Evolutionary conservation across 495 filamentous ascomycete species (phyloP).

Genomic region (Apodospora peruviana): DNA sequence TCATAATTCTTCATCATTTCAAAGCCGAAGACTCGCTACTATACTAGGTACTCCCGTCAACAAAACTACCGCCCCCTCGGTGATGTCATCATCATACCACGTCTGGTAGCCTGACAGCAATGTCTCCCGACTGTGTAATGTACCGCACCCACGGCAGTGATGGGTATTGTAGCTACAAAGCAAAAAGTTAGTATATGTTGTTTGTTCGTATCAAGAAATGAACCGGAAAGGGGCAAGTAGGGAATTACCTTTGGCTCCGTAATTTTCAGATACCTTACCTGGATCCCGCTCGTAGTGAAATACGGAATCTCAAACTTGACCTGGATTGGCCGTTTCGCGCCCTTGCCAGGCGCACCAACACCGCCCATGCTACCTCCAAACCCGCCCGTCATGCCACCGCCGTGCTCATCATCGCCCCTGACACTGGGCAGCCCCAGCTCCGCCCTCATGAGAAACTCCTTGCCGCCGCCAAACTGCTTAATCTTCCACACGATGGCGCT

Average conservation of each 20-base stretch:
- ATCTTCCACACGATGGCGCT: slow-evolving; percentile 99
- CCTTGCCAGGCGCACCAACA: slow-evolving; percentile 62
- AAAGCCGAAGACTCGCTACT: too few species aligned
- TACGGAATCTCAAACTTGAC: slow-evolving; percentile 99
- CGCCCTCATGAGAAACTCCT: slow-evolving; percentile 99
- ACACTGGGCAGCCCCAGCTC: slow-evolving; percentile 92
- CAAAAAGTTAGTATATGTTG: slow-evolving; percentile 14
- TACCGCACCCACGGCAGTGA: slow-evolving; percentile 99
- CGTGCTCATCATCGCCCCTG: slow-evolving; percentile 91
- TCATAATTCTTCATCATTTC: too few species aligned
- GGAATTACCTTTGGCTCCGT: slow-evolving; percentile 92
- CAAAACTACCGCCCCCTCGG: too few species aligned
- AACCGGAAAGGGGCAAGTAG: not conserved
- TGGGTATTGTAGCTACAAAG: slow-evolving; percentile 79
- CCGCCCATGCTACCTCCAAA: slow-evolving; percentile 96
- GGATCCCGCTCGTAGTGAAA: slow-evolving; percentile 97
- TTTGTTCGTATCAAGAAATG: not conserved
- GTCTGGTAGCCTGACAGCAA: slow-evolving; percentile 87
- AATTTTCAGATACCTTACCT: slow-evolving; percentile 98
- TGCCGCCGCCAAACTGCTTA: slow-evolving; percentile 97
- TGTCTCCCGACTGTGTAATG: slow-evolving; percentile 95
- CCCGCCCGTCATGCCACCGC: slow-evolving; percentile 92
- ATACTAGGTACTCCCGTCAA: too few species aligned
- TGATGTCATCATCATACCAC: slow-evolving; percentile 50
- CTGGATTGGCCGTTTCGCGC: slow-evolving; percentile 86